Conservation (phyloP, 768 basidiomycete species). For the Pleurotus ostreatus region DNA sequence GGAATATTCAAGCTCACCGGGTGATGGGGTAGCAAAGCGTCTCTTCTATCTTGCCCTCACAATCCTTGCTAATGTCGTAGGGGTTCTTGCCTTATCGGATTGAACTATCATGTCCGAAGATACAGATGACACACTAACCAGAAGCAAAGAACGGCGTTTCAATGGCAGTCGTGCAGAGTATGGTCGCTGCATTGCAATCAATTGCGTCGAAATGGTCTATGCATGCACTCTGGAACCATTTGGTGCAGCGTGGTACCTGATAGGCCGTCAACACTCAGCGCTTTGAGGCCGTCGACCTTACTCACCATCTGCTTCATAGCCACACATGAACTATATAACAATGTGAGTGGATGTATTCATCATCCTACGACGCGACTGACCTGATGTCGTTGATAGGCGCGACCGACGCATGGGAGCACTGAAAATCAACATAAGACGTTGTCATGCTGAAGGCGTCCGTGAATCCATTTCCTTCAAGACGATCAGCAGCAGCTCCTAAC, state of each 20-base stretch:
- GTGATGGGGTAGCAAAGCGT: slow-evolving; percentile 60
- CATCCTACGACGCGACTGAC: slow-evolving; percentile 27
- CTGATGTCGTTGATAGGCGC: slow-evolving; percentile 37
- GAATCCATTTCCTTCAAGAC: slow-evolving; percentile 33
- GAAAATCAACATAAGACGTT: slow-evolving; percentile 31
- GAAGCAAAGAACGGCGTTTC: slow-evolving; percentile 34
- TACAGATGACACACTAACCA: slow-evolving; percentile 23
- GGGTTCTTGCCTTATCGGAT: slow-evolving; percentile 45
- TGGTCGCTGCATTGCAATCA: slow-evolving; percentile 56
- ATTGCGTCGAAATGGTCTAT: slow-evolving; percentile 62
- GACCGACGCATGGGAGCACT: slow-evolving; percentile 41
- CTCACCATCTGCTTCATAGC: slow-evolving; percentile 56
- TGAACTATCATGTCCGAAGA: slow-evolving; percentile 26
- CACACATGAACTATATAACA: slow-evolving; percentile 40
- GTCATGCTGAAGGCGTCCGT: slow-evolving; percentile 43
- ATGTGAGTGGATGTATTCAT: slow-evolving; percentile 20
- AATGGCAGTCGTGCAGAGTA: slow-evolving; percentile 58
- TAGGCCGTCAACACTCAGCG: no score
- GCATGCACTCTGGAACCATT: slow-evolving; percentile 51
- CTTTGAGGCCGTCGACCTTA: slow-evolving; percentile 8
- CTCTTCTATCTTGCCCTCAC: slow-evolving; percentile 42
- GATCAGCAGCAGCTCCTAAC: neutral
- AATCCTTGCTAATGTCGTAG: slow-evolving; percentile 67
- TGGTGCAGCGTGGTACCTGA: slow-evolving; percentile 63
- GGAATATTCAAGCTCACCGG: neutral